Evolutionary conservation across 2,329 filamentous ascomycete genomes (phyloP).

Genomic region (Lasiodiplodia theobromae): DNA sequence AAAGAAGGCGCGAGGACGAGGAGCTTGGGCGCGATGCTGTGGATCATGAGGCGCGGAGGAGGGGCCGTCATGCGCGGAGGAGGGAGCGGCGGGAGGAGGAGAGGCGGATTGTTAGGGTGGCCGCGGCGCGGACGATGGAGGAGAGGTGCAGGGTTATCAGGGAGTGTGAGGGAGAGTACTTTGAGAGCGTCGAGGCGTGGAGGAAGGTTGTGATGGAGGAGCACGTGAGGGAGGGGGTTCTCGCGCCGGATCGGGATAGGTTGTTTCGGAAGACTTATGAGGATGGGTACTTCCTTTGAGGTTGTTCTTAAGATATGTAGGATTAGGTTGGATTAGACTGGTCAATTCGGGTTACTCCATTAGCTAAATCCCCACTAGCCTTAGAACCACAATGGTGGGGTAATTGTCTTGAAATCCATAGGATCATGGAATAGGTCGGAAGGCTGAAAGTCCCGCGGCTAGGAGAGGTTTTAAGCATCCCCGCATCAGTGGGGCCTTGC

Average conservation of each 20-base stretch:
- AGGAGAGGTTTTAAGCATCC: too few species aligned
- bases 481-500: too few species aligned
- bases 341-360: too few species aligned
- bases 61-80: neutral
- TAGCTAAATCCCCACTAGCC: too few species aligned
- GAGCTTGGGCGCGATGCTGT: neutral
- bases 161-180: conserved; percentile 5
- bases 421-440: too few species aligned
- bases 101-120: neutral
- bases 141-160: conserved; percentile 6
- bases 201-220: neutral
- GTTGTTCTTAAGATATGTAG: too few species aligned
- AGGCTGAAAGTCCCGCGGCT: too few species aligned
- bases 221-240: neutral
- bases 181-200: conserved; percentile 10
- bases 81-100: neutral
- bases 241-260: neutral
- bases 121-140: conserved; percentile 1
- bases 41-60: neutral
- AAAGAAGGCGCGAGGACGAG: neutral
- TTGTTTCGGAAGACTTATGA: neutral
- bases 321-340: too few species aligned
- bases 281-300: neutral
- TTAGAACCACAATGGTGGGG: too few species aligned
- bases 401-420: too few species aligned